Conservation (phyloP, 1,284 basidiomycete species). For the Ustilago vetiveriae region DNA sequence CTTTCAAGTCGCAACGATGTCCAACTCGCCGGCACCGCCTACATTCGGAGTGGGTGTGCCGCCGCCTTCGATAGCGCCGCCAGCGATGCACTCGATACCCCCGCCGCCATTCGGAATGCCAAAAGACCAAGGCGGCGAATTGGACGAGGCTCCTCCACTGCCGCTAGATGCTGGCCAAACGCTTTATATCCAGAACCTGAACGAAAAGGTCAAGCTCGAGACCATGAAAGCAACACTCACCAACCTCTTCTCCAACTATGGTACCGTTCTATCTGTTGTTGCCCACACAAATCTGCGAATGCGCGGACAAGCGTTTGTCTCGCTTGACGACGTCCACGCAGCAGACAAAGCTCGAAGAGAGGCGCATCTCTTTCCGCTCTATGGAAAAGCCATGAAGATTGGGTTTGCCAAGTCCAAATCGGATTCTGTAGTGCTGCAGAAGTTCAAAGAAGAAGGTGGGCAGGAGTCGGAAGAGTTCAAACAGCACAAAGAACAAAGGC, state of each 20-base stretch:
- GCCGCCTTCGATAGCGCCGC: constrained; percentile 28
- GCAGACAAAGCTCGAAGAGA: constrained; percentile 90
- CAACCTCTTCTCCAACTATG: constrained; percentile 91
- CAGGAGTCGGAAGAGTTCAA: constrained; percentile 35
- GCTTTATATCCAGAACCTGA: constrained; percentile 94
- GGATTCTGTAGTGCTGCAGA: constrained; percentile 78
- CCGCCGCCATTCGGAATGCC: constrained; percentile 23
- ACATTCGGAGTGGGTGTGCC: constrained; percentile 9
- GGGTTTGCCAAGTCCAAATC: constrained; percentile 91
- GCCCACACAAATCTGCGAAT: constrained; percentile 93
- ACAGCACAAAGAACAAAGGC: constrained; percentile 72
- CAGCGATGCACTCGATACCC: constrained; percentile 14
- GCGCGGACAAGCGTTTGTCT: constrained; percentile 98
- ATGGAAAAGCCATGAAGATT: constrained; percentile 84
- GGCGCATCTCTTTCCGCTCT: constrained; percentile 91
- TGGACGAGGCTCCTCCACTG: constrained; percentile 25
- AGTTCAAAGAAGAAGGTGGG: constrained; percentile 22
- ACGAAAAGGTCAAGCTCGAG: constrained; percentile 88
- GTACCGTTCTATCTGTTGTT: constrained; percentile 87
- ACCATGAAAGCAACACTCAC: constrained; percentile 89
- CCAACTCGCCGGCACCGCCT: constrained; percentile 22
- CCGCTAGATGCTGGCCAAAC: constrained; percentile 73
- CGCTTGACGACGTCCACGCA: constrained; percentile 81
- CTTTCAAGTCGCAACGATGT: too few relatives aligned
- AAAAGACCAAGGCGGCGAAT: constrained; percentile 14